Evolutionary conservation across 768 basidiomycete genomes (phyloP).

Genomic region (Boletus coccyginus): DNA sequence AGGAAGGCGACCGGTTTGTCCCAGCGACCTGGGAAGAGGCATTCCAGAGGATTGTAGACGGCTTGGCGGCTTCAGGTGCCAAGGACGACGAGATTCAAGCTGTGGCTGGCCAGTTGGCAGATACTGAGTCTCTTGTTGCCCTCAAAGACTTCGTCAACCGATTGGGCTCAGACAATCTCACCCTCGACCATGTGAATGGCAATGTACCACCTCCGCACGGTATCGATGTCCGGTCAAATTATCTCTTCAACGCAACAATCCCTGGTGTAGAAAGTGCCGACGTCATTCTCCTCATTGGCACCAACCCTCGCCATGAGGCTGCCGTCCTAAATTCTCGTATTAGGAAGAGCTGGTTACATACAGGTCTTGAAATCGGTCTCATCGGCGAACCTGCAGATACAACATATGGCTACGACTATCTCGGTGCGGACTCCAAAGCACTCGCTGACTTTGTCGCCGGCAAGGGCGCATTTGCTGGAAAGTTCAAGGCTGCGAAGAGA

Average conservation of each 20-base stretch:
- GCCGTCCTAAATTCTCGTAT: conserved; percentile 97
- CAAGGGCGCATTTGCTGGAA: conserved; percentile 75
- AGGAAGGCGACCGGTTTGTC: conserved; percentile 91
- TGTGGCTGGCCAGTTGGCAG: conserved; percentile 88
- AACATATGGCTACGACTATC: conserved; percentile 89
- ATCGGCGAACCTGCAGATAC: conserved; percentile 91
- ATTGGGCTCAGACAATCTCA: conserved; percentile 92
- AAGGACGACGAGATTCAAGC: conserved; percentile 92
- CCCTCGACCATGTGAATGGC: conserved; percentile 73
- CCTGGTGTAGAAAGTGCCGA: conserved; percentile 90
- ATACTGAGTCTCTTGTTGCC: conserved; percentile 90
- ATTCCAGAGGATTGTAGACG: conserved; percentile 71
- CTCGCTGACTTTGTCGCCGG: conserved; percentile 75
- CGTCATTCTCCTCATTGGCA: conserved; percentile 89
- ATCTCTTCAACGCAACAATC: conserved; percentile 93
- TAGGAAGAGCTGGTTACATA: conserved; percentile 90
- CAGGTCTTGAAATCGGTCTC: conserved; percentile 79
- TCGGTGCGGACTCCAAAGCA: conserved; percentile 74
- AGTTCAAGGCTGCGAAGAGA: conserved; percentile 86
- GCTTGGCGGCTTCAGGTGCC: conserved; percentile 76
- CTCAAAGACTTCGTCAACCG: conserved; percentile 92
- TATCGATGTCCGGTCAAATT: conserved; percentile 91
- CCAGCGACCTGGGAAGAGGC: conserved; percentile 91
- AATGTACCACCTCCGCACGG: conserved; percentile 69
- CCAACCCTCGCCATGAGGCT: conserved; percentile 96